Evolutionary conservation across 805 yeast genomes (phyloP), one percentile per base, ranked within the genome.

Genomic region (Jamesozyma hellenica): DNA sequence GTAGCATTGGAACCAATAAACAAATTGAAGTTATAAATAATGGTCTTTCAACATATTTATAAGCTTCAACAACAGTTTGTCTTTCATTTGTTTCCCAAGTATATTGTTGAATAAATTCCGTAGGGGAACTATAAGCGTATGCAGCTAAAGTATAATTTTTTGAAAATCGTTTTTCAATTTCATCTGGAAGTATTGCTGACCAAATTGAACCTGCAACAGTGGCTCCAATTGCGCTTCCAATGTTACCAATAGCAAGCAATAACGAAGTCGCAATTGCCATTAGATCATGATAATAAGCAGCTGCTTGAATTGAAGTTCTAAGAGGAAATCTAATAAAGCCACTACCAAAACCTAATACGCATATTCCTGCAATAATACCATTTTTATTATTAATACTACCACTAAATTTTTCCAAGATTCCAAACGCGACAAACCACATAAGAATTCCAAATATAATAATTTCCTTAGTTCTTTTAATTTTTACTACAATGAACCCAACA

Each of bases 201-300:
- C 85, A 81, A 26, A 79, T 65, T 19, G 85, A 83, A 45, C 84
- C 86, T n/a, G 82, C 68, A 16, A 80, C 69, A 15, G 79, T 58
- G 21, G 70, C 56, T 12, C 86, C 87, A 38, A 79, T 49, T 4
- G 82, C 81, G 11, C 72, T 58, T 8, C 87, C 87, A 41, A 80
- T 65, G 47, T 72, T 68, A 54, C 75, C 78, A 17, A 71, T 55
- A 3, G 83, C 66, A n/a, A 25, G 63, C 55, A 73, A 74, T 15
- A 79, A 56, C 0, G 84, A 68, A 28, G 77, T 69, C 26, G 74
- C 68, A 34, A 74, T 68, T 7, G 83, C 83, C 75, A 81, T 71
- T 56, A 72, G 68, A 51, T 75, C 79, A 58, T 80, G 87, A 16
- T 44, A 39, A 45, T 64, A 67, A 17, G 76, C 70, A 43, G 72